phyloP scores from a whole-genome alignment of 139 green algal species.

The Closterium sp. region DNA sequence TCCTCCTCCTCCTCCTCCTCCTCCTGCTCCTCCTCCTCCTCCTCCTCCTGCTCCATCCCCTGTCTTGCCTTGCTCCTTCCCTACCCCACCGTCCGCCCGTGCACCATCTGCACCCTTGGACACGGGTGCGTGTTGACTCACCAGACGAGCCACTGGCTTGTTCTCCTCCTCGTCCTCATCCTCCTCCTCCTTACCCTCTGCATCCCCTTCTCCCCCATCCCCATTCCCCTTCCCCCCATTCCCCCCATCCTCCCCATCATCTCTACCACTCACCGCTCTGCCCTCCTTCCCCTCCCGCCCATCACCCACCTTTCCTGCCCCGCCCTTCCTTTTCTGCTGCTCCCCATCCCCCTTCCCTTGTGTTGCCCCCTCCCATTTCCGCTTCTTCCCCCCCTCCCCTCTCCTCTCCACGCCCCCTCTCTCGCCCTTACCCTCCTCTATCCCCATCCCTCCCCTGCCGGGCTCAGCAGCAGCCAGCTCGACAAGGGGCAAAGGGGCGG shows the following conservation, averaged over 20 bases:
- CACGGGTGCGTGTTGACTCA: neutral
- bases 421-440: neutral
- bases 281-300: neutral
- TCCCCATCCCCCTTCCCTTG: neutral
- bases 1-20: too few species aligned
- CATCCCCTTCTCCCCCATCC: neutral
- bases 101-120: too few species aligned
- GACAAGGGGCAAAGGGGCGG: neutral
- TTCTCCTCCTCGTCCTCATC: neutral
- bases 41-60: too few species aligned
- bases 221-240: too few species aligned
- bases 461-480: neutral
- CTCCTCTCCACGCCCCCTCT: neutral
- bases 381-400: neutral
- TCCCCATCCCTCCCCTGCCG: neutral
- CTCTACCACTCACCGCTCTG: too few species aligned
- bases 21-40: too few species aligned
- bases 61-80: too few species aligned
- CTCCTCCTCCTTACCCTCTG: neutral
- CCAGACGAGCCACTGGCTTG: neutral
- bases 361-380: neutral
- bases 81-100: too few species aligned
- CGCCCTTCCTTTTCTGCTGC: neutral
- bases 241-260: too few species aligned
- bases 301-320: neutral